Base-by-base conservation (phyloP, 208 protist genomes). In the Leishmania turanica region DNA sequence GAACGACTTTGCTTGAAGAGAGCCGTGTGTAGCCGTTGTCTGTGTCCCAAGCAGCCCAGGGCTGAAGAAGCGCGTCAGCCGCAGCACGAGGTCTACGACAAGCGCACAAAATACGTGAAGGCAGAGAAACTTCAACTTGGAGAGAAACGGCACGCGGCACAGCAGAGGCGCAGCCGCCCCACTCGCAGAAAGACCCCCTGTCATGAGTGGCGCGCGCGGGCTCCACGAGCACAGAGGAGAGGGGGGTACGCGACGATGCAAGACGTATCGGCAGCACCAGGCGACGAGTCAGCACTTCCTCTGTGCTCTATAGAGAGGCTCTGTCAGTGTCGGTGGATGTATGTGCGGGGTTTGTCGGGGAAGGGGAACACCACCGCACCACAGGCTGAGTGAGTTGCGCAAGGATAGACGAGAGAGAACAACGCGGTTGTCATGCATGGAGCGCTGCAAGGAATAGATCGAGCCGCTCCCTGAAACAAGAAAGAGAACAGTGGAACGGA, bases 121-220 rank as follows among this genome's bases (percentile, higher is more conserved):
- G 24, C 37, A 76, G 7, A 87, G 70, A 47, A 91, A 91, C 11
- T 81, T 86, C 65, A 87, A 8, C 66, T 82, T 84, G 11, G 79
- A 72, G 73, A 54, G 82, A 66, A 72, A 31, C 31, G 77, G 54
- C 64, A 82, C 77, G 31, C 11, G 56, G 40, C 40, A 40, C 49
- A 24, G 17, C 3, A 76, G 71, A 60, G 19, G n/a, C 49, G 31
- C 31, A 54, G 51, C 71, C 19, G 71, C 34, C 27, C 49, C 51
- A 76, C 34, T 60, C 3, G 17, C 17, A 34, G 71, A 58, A 15
- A 13, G 49, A 21, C 19, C 49, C 1, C 31, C 51, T 51, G 71
- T 21, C 71, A 76, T 76, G 13, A 21, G 19, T 62, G 13, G 34
- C n/a, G 70, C n/a, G n/a, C 42, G 56, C 40, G 24, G 37, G 47